Conservation (phyloP, 192 early-diverging fungal species). For the Coemansia sp. region DNA sequence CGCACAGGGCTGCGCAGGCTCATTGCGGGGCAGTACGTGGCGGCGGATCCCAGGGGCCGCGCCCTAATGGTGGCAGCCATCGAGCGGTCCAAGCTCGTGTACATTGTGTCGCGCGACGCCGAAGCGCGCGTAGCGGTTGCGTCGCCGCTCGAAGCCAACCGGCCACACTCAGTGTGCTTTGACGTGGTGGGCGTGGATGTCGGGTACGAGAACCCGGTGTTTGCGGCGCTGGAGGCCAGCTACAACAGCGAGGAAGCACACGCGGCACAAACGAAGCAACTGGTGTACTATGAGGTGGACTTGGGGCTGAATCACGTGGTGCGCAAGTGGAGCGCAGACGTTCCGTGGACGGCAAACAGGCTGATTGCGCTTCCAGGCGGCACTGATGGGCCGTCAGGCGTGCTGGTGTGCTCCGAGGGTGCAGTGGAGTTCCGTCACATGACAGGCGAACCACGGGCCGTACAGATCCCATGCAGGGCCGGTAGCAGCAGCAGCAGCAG, state of each 20-base stretch:
- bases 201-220: constrained; percentile 97
- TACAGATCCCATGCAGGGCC: constrained; percentile 80
- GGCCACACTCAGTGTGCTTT: constrained; percentile 72
- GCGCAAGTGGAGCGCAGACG: constrained; percentile 88
- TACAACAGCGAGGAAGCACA: constrained; percentile 65
- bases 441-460: constrained; percentile 52
- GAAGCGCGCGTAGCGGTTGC: constrained; percentile 75
- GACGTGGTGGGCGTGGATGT: constrained; percentile 90
- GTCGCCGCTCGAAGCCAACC: constrained; percentile 94
- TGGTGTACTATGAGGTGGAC: constrained; percentile 96
- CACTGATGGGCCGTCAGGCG: constrained; percentile 92
- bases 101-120: constrained; percentile 92
- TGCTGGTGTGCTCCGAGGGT: constrained; percentile 92
- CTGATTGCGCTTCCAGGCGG: constrained; percentile 80
- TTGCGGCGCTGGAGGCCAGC: constrained; percentile 88
- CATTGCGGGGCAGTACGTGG: constrained; percentile 94
- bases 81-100: constrained; percentile 95
- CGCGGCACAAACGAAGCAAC: constrained; percentile 61
- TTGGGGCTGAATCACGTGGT: constrained; percentile 98
- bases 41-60: constrained; percentile 92
- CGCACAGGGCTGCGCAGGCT: constrained; percentile 86
- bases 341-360: constrained; percentile 71
- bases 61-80: constrained; percentile 93
- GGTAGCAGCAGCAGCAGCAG: constrained; percentile 51
- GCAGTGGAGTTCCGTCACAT: constrained; percentile 85